phyloP scores from a whole-genome alignment of 441 rosid species.

The Populus hybrid region DNA sequence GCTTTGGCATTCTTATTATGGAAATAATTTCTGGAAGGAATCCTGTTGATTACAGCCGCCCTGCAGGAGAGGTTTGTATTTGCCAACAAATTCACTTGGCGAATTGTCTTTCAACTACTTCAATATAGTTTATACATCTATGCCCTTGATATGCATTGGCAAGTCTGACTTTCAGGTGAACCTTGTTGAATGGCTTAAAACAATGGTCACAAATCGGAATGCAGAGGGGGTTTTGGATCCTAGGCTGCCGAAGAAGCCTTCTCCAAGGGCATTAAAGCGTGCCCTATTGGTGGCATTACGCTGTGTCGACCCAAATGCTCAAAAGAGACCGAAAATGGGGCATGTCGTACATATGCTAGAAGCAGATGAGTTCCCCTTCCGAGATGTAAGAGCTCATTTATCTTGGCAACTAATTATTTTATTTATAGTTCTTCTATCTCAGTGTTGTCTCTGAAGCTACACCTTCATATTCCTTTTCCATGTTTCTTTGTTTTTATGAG shows the following conservation, averaged over 20 bases:
- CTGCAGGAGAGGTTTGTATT: conserved; percentile 48
- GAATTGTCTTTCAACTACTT: neutral
- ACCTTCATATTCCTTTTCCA: conserved; percentile 1
- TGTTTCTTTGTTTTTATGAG: conserved; percentile 3
- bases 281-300: conserved; percentile 55
- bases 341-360: conserved; percentile 68
- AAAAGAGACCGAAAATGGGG: conserved; percentile 61
- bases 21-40: conserved; percentile 62
- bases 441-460: neutral
- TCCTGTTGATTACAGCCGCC: conserved; percentile 61
- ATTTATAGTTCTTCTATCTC: neutral
- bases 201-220: conserved; percentile 55
- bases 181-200: conserved; percentile 68
- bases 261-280: conserved; percentile 45
- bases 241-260: conserved; percentile 53
- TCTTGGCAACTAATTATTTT: neutral
- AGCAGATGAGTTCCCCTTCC: conserved; percentile 54
- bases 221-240: conserved; percentile 67
- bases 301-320: conserved; percentile 61
- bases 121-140: neutral
- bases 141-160: neutral
- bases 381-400: conserved; percentile 32
- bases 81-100: neutral
- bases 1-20: conserved; percentile 67
- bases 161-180: conserved; percentile 42